Percentiles rank a stretch among this genome's conserved stretches.
Evolutionary conservation across 1,284 basidiomycete genomes (phyloP).

Genomic region (Taiwanofungus camphoratus): DNA sequence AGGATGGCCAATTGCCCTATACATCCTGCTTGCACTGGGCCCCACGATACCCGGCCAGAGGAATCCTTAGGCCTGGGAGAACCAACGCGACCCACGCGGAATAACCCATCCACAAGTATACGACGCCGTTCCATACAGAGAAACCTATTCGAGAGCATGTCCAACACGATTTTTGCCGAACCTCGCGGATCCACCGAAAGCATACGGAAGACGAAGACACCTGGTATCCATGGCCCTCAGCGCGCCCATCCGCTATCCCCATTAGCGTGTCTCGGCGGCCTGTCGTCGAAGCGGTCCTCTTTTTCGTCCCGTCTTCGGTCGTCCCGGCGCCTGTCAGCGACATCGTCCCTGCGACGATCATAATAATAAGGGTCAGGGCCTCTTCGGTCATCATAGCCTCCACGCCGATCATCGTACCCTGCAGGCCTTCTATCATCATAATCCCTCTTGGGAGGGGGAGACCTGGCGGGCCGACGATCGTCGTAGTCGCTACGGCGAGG

Average conservation of each 20-base stretch:
- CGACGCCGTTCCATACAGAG: constrained; percentile 23
- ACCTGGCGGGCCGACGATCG: constrained; percentile 74
- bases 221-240: constrained; percentile 23
- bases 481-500: constrained; percentile 51
- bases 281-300: constrained; percentile 70
- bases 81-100: constrained; percentile 17
- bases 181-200: constrained; percentile 17
- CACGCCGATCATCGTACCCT: constrained; percentile 82
- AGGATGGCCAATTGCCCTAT: too few species aligned
- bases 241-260: constrained; percentile 50
- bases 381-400: constrained; percentile 66
- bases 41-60: constrained; percentile 1
- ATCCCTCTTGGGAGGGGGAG: constrained; percentile 70
- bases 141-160: constrained; percentile 23
- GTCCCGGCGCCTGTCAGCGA: constrained; percentile 59
- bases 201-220: constrained; percentile 9
- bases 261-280: constrained; percentile 62
- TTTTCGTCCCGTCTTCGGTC: constrained; percentile 73
- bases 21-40: too few species aligned
- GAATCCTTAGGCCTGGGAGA: constrained; percentile 2
- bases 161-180: constrained; percentile 20
- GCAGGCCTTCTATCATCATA: constrained; percentile 74
- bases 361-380: constrained; percentile 70
- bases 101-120: constrained; percentile 27
- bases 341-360: constrained; percentile 79